These are phyloP conservation scores for Kodamaea arcana DNA, from an alignment of 1,139 yeast species.

Conservation along the genomic window DNA sequence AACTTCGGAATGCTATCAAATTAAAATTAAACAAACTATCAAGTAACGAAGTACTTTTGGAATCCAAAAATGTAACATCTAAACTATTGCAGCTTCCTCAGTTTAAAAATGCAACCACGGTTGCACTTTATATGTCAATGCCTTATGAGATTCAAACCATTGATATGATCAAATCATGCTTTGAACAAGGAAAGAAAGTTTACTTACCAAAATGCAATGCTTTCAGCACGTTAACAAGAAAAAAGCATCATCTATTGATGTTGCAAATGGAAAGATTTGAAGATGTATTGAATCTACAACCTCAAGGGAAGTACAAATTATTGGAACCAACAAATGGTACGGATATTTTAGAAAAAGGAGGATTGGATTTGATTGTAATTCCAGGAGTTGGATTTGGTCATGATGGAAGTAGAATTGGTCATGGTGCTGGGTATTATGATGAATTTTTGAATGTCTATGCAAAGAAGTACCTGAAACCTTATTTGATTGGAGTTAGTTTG, in stretches of 20 bases:
- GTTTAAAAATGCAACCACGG: conserved; percentile 40
- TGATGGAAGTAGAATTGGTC: conserved; percentile 65
- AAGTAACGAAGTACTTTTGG: conserved; percentile 7
- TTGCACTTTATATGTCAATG: conserved; percentile 70
- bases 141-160: conserved; percentile 56
- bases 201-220: conserved; percentile 50
- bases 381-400: conserved; percentile 83
- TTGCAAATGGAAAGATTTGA: conserved; percentile 40
- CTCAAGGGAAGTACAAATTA: conserved; percentile 65
- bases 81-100: conserved; percentile 29
- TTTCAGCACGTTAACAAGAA: conserved; percentile 14
- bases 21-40: conserved; percentile 6
- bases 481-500: conserved; percentile 65
- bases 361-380: conserved; percentile 66
- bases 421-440: conserved; percentile 93
- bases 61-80: conserved; percentile 19
- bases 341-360: conserved; percentile 32
- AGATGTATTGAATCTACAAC: conserved; percentile 46
- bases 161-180: conserved; percentile 46
- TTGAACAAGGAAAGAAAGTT: conserved; percentile 39
- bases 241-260: conserved; percentile 56
- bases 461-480: conserved; percentile 34
- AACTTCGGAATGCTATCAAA: conserved; percentile 10
- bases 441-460: conserved; percentile 58
- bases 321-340: conserved; percentile 58